These are phyloP conservation scores for Cinchona pubescens DNA, from an alignment of 257 asterid genomes.

Conservation along the genomic window DNA sequence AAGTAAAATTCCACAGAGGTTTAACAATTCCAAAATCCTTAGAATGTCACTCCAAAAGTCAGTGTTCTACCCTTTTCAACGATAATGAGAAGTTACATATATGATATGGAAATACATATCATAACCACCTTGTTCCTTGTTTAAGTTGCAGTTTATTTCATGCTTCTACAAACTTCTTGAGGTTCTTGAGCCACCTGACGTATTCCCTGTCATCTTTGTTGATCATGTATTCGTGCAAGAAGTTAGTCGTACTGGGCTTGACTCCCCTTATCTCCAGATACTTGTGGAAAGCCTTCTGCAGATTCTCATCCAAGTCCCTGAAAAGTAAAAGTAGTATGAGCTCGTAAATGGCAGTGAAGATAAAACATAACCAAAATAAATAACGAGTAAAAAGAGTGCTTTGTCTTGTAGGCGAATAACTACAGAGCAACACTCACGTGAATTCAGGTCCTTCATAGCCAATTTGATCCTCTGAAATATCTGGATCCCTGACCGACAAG, in stretches of 20 bases:
- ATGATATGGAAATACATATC: neutral
- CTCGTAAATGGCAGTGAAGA: neutral
- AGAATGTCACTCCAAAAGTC: neutral
- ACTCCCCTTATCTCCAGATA: conserved; percentile 84
- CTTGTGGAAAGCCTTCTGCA: conserved; percentile 94
- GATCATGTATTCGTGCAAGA: conserved; percentile 78
- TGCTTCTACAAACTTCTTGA: conserved; percentile 64
- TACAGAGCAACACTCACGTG: conserved; percentile 36
- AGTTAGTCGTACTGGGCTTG: conserved; percentile 73
- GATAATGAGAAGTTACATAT: neutral
- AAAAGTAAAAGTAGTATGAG: neutral
- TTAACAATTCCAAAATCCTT: neutral
- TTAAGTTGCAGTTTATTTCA: conserved; percentile 12
- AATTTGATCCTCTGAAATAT: conserved; percentile 54
- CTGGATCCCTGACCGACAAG: conserved; percentile 55
- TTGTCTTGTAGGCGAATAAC: neutral
- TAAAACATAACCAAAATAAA: neutral
- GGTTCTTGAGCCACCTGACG: conserved; percentile 61
- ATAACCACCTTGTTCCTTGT: neutral
- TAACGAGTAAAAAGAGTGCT: neutral
- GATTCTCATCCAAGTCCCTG: conserved; percentile 90
- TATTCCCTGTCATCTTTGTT: conserved; percentile 76
- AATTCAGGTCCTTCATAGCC: conserved; percentile 93
- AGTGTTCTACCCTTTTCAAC: neutral
- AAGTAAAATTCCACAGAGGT: neutral